Conservation (phyloP, 345 rosid genomes). For the Syzygium aromaticum region DNA sequence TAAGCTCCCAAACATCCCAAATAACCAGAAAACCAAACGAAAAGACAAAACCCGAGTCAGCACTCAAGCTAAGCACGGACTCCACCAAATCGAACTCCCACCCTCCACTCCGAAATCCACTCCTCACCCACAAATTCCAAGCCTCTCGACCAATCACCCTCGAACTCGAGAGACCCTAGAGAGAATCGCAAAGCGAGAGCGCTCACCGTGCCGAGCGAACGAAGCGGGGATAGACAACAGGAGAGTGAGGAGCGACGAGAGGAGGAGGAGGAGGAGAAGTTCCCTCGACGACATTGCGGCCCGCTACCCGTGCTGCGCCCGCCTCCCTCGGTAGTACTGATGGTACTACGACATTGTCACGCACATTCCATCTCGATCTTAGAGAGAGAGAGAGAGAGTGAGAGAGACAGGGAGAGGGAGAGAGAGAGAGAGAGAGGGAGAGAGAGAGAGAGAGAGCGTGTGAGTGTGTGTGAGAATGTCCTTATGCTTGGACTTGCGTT, state of each 20-base stretch:
- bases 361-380: neutral
- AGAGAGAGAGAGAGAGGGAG: neutral
- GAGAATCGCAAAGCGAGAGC: neutral
- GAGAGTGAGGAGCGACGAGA: neutral
- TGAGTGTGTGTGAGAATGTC: neutral
- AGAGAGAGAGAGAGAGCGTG: no score
- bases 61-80: neutral
- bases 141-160: neutral
- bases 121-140: neutral
- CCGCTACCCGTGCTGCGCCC: neutral
- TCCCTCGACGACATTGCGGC: neutral
- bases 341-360: neutral
- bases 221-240: neutral
- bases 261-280: neutral
- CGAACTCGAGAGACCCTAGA: neutral
- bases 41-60: neutral
- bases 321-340: neutral
- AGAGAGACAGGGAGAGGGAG: neutral
- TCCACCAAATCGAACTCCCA: neutral
- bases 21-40: neutral
- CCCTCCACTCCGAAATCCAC: neutral
- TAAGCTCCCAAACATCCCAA: neutral
- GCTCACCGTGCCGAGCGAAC: slow-evolving; percentile 2
- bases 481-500: neutral
- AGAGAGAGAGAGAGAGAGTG: neutral